phyloP scores from a whole-genome alignment of 805 yeast genomes.

The Debaryomyces hansenii region DNA sequence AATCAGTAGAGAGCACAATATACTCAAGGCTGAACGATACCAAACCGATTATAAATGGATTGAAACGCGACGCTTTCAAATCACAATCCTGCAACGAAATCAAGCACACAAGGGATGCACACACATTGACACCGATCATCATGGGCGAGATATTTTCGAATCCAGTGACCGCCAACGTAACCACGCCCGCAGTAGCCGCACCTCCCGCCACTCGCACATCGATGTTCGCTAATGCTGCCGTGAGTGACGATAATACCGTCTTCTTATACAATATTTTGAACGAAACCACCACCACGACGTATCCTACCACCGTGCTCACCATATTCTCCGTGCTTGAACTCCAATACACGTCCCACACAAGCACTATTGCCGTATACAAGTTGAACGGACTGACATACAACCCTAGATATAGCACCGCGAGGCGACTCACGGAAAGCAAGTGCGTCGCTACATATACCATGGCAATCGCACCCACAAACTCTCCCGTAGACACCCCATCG shows the following conservation, averaged over 20 bases:
- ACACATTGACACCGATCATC: conserved; percentile 24
- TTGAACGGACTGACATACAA: conserved; percentile 30
- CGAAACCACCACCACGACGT: conserved; percentile 15
- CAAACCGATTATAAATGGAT: conserved; percentile 16
- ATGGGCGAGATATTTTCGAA: conserved; percentile 11
- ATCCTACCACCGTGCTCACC: conserved; percentile 14
- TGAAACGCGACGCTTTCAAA: conserved; percentile 13
- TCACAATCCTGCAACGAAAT: conserved; percentile 23
- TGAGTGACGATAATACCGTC: conserved; percentile 7
- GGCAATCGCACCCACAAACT: conserved; percentile 16
- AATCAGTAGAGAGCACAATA: conserved; percentile 14
- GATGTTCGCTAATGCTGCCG: background rate
- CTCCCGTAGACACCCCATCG: conserved; percentile 6
- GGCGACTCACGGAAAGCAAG: conserved; percentile 23
- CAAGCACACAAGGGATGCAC: conserved; percentile 23
- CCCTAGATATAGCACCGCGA: conserved; percentile 27
- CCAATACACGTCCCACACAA: conserved; percentile 24
- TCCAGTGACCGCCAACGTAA: conserved; percentile 4
- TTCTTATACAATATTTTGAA: conserved; percentile 10
- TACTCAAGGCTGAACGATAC: conserved; percentile 19
- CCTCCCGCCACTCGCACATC: background rate
- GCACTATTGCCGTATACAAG: conserved; percentile 27
- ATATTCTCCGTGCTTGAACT: conserved; percentile 7
- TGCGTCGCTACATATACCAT: conserved; percentile 22
- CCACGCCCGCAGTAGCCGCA: background rate